A percentile compares a stretch with the other conserved stretches of the same genome.
These are phyloP conservation scores for Calcarisporium arbuscula DNA, from an alignment of 2,329 filamentous ascomycete species.

Conservation along the genomic window DNA sequence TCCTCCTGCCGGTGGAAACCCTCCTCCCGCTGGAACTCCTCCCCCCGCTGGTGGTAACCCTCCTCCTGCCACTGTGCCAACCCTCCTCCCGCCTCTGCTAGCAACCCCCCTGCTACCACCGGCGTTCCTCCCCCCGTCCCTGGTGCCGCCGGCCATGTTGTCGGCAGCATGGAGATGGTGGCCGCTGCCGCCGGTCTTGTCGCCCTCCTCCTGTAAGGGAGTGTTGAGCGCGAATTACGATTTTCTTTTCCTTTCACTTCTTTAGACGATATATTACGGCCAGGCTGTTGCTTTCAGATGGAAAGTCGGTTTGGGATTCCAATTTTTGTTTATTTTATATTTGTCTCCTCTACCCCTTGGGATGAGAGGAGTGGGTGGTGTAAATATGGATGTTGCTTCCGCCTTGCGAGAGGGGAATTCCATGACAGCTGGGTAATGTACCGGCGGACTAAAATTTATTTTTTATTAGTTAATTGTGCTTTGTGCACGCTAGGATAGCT, in stretches of 20 bases:
- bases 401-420: too few relatives aligned
- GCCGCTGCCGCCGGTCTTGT: conserved; percentile 25
- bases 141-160: conserved; percentile 24
- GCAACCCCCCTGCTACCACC: conserved; percentile 13
- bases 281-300: too few relatives aligned
- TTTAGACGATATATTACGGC: too few relatives aligned
- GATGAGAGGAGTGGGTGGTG: too few relatives aligned
- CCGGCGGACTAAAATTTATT: too few relatives aligned
- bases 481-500: too few relatives aligned
- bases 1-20: neutral
- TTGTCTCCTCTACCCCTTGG: too few relatives aligned
- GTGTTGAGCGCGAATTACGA: conserved; percentile 7
- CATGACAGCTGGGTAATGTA: too few relatives aligned
- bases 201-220: conserved; percentile 26
- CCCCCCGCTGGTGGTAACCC: neutral
- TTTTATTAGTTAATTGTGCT: too few relatives aligned
- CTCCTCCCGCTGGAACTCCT: neutral
- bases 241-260: conserved; percentile 5
- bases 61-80: conserved; percentile 5
- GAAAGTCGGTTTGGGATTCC: conserved; percentile 8
- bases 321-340: conserved; percentile 7
- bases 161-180: conserved; percentile 20
- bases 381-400: too few relatives aligned
- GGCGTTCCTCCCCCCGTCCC: conserved; percentile 15
- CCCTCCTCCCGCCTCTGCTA: conserved; percentile 1